Evolutionary conservation across 2,329 filamentous ascomycete genomes (phyloP).

Genomic region (Phialocephala subalpina): DNA sequence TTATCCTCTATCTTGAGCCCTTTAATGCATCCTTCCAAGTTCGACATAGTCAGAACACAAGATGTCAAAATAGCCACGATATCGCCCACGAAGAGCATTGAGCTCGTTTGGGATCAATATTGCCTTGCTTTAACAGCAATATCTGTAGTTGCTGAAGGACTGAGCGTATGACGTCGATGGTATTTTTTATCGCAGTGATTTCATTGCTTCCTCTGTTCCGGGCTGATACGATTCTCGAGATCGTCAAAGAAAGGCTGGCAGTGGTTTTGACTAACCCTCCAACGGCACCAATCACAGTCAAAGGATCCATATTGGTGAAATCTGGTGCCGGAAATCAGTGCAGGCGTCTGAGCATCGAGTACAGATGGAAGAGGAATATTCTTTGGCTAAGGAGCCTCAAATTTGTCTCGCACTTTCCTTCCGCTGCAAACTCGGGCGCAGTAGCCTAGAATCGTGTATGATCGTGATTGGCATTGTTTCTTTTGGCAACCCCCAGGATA

Average conservation of each 20-base stretch:
- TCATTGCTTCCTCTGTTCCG: constrained; percentile 14
- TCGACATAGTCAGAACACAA: constrained; percentile 24
- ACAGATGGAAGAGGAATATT: background rate
- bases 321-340: background rate
- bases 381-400: background rate
- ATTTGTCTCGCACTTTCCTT: background rate
- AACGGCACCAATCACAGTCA: background rate
- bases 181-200: constrained; percentile 16
- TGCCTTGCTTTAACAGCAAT: constrained; percentile 9
- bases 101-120: constrained; percentile 18
- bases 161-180: constrained; percentile 17
- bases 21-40: constrained; percentile 20
- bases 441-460: background rate
- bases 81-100: constrained; percentile 28
- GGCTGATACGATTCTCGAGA: constrained; percentile 9
- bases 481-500: background rate
- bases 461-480: background rate
- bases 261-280: constrained; percentile 3
- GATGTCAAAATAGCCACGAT: constrained; percentile 21
- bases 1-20: constrained; percentile 15
- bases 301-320: background rate
- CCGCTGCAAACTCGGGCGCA: background rate
- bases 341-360: background rate
- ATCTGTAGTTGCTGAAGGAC: constrained; percentile 21
- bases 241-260: background rate